Evolutionary conservation across 2,329 filamentous ascomycete genomes (phyloP), one percentile per base, ranked within the genome.

Genomic region (Aquanectria penicillioides): DNA sequence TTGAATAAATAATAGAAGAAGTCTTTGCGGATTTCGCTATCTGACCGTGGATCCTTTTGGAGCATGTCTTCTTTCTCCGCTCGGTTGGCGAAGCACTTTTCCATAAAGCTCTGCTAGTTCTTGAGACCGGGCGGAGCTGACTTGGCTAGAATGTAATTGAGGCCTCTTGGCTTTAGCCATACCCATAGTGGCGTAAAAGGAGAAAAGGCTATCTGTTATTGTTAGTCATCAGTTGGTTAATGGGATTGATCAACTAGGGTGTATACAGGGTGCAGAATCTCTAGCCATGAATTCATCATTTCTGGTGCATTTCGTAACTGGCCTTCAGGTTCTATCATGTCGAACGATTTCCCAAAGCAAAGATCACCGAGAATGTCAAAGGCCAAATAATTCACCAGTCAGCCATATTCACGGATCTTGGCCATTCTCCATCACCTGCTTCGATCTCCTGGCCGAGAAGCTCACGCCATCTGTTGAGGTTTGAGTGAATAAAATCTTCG

Each of bases 141-240:
- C 9, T 41, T 29, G 3, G 64, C 50, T 6, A 70, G 52, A 9
- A 70, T 58, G 9, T 44, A 17, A 23, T 70, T 59, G 12, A 70
- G 55, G 0, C 68, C 68, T 17, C 63, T 57, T 0, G 66, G 66
- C n/a, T 69, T 70, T 10, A 69, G 54, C 68, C 68, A 70, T 15
- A 63, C 54, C 68, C 65, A 68, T 13, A 67, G 17, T 4, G 57
- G 20, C 6, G 63, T 52, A 17, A 69, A 59, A 0, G 68, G 68
- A 9, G 67, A 68, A 22, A 56, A 61, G 3, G 59, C 63, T 23
- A 69, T 64, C 67, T 69, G 4, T 13, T 11, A 33, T 22, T 0
- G 8, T 22, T 12, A 18, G 15, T 12, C 6, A 3, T 29, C 4
- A 12, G 2, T 7, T 2, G n/a, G n/a, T 29, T 3, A 9, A 15